Evolutionary conservation across 768 basidiomycete genomes (phyloP).

Genomic region (Mrakia gelida): DNA sequence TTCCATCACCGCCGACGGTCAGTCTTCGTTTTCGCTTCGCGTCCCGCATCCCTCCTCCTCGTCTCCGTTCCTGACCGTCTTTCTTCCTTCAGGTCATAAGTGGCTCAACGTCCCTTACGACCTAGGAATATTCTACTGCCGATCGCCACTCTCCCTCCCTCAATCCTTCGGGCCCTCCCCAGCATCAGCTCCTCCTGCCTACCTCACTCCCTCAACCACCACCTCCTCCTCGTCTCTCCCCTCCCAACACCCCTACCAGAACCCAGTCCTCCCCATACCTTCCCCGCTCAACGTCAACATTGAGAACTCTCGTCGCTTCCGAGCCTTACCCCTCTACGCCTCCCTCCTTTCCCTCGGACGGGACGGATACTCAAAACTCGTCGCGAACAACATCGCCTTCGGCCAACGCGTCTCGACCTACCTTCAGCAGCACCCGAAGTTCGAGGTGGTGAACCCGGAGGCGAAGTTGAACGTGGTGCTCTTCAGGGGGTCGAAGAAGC

Average conservation of each 20-base stretch:
- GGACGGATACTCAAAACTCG: slow-evolving; percentile 46
- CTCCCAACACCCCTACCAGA: slow-evolving; percentile 13
- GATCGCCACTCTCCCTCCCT: slow-evolving; percentile 37
- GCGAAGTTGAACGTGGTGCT: slow-evolving; percentile 46
- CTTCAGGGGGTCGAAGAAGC: slow-evolving; percentile 38
- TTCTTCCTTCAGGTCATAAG: background rate
- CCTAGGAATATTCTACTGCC: slow-evolving; percentile 48
- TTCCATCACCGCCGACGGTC: slow-evolving; percentile 48
- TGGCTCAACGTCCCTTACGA: slow-evolving; percentile 49
- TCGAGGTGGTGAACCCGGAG: slow-evolving; percentile 40
- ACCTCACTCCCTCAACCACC: slow-evolving; percentile 39
- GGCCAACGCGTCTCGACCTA: slow-evolving; percentile 39
- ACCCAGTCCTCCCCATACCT: slow-evolving; percentile 35
- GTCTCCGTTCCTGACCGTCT: background rate
- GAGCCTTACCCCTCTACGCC: slow-evolving; percentile 48
- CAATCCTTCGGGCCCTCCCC: slow-evolving; percentile 45
- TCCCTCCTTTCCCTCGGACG: slow-evolving; percentile 46
- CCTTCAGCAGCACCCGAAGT: slow-evolving; percentile 28
- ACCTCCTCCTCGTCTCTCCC: background rate
- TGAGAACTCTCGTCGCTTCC: slow-evolving; percentile 50
- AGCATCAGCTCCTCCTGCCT: slow-evolving; percentile 42
- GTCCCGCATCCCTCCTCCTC: background rate
- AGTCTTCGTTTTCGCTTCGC: slow-evolving; percentile 33
- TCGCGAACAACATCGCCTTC: slow-evolving; percentile 46
- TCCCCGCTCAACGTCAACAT: slow-evolving; percentile 47